These are phyloP conservation scores for Hyphochytrium catenoides DNA, from an alignment of 352 stramenopile genomes.

Conservation along the genomic window DNA sequence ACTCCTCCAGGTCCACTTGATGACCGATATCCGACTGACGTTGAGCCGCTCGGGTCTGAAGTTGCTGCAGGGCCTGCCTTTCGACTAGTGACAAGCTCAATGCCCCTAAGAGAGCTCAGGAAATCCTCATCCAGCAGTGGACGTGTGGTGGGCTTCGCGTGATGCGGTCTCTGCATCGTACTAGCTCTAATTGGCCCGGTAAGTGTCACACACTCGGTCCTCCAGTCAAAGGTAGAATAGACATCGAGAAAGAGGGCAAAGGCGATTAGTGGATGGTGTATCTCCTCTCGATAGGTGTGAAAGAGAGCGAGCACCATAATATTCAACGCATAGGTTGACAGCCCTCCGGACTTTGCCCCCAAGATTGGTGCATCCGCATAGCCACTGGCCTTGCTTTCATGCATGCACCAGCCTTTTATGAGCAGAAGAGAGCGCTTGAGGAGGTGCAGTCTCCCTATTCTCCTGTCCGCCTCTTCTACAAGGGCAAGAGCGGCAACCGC, in stretches of 20 bases:
- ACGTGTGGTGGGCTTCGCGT: too few relatives aligned
- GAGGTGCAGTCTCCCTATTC: constrained; percentile 43
- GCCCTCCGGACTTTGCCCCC: constrained; percentile 36
- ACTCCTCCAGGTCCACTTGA: too few relatives aligned
- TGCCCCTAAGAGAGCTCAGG: too few relatives aligned
- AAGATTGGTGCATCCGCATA: constrained; percentile 24
- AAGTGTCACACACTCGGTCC: too few relatives aligned
- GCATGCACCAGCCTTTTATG: constrained; percentile 67
- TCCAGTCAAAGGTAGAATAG: constrained; percentile 58
- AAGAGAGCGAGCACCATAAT: constrained; percentile 68
- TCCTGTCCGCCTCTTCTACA: constrained; percentile 48
- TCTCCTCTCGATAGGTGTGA: constrained; percentile 35
- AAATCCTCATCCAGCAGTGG: too few relatives aligned
- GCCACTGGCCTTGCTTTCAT: constrained; percentile 24
- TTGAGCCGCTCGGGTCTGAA: too few relatives aligned
- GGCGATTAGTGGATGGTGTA: constrained; percentile 49
- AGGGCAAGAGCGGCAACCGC: constrained; percentile 47
- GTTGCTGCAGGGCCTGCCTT: too few relatives aligned
- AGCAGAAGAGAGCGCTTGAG: constrained; percentile 64
- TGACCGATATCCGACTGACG: too few relatives aligned
- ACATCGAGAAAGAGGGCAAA: constrained; percentile 57
- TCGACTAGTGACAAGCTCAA: too few relatives aligned
- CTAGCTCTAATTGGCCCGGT: too few relatives aligned
- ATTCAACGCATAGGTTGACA: constrained; percentile 61
- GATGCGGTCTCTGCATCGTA: too few relatives aligned